A percentile compares a stretch with the other conserved stretches of the same genome.
Evolutionary conservation across 768 basidiomycete genomes (phyloP).

Genomic region (Lactarius sanguifluus): DNA sequence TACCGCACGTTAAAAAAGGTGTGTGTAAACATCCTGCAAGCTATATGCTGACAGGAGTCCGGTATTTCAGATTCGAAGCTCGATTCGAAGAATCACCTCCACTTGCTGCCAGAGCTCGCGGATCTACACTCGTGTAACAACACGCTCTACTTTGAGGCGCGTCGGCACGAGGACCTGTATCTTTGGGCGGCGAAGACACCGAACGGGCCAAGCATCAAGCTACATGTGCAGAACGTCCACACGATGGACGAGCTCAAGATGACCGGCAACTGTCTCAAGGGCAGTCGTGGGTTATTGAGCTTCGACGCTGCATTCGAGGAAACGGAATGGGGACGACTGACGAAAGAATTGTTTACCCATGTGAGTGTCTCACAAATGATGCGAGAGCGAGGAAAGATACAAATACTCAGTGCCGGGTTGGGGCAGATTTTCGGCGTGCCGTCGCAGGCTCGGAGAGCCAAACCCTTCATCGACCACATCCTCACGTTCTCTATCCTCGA

Average conservation of each 20-base stretch:
- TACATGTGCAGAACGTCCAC: conserved; percentile 98
- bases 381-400: not conserved
- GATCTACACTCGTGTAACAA: conserved; percentile 99
- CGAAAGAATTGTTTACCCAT: conserved; percentile 93
- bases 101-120: conserved; percentile 91
- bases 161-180: conserved; percentile 93
- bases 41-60: conserved; percentile 2
- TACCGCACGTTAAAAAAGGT: conserved; percentile 99
- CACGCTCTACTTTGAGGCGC: conserved; percentile 93
- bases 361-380: conserved; percentile 45
- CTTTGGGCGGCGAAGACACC: conserved; percentile 96
- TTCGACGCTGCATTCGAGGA: conserved; percentile 92
- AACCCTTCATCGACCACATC: conserved; percentile 98
- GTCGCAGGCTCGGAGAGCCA: conserved; percentile 82
- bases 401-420: not conserved
- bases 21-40: conserved; percentile 28
- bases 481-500: conserved; percentile 95
- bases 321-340: conserved; percentile 79
- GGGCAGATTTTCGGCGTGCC: conserved; percentile 92
- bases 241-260: conserved; percentile 99
- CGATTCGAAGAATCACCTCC: conserved; percentile 92
- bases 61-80: conserved; percentile 80
- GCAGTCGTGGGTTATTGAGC: conserved; percentile 86
- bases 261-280: conserved; percentile 98
- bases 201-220: conserved; percentile 94